phyloP scores from a whole-genome alignment of 805 yeast genomes.

The Sporopachydermia quercuum region DNA sequence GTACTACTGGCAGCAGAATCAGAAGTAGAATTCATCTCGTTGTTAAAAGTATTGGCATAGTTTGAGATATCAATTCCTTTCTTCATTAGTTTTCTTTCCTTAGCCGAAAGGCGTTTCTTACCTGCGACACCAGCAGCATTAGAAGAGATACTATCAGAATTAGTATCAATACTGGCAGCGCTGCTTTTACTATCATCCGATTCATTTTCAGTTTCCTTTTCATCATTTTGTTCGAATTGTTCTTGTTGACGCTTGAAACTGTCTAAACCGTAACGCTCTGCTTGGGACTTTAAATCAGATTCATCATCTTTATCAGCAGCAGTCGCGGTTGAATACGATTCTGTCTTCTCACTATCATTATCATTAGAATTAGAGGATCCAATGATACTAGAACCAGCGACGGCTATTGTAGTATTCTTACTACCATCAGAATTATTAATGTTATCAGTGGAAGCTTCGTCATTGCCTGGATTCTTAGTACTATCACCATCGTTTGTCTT shows the following conservation, averaged over 20 bases:
- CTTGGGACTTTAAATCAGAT: neutral
- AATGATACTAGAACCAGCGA: neutral
- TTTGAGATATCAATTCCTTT: constrained; percentile 2
- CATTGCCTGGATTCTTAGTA: constrained; percentile 10
- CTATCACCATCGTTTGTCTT: constrained; percentile 18
- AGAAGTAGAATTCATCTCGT: constrained; percentile 5
- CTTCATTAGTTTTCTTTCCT: constrained; percentile 8
- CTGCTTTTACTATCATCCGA: constrained; percentile 6
- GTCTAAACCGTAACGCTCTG: constrained; percentile 2
- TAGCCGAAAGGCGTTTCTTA: constrained; percentile 8
- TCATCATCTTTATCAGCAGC: neutral
- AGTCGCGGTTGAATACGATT: neutral
- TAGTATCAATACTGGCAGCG: neutral
- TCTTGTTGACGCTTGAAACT: constrained; percentile 5
- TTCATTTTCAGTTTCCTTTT: constrained; percentile 10
- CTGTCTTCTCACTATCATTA: constrained; percentile 7
- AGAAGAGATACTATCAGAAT: neutral
- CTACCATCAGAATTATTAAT: neutral
- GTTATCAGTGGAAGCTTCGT: neutral
- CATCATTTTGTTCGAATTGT: constrained; percentile 5
- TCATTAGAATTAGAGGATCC: constrained; percentile 6
- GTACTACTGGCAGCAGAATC: constrained; percentile 12
- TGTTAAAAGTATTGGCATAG: constrained; percentile 3
- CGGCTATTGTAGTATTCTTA: neutral
- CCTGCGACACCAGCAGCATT: neutral